Evolutionary conservation across 192 early-diverging fungal genomes (phyloP), one percentile per base, ranked within the genome.

Genomic region (Glomus cerebriforme): DNA sequence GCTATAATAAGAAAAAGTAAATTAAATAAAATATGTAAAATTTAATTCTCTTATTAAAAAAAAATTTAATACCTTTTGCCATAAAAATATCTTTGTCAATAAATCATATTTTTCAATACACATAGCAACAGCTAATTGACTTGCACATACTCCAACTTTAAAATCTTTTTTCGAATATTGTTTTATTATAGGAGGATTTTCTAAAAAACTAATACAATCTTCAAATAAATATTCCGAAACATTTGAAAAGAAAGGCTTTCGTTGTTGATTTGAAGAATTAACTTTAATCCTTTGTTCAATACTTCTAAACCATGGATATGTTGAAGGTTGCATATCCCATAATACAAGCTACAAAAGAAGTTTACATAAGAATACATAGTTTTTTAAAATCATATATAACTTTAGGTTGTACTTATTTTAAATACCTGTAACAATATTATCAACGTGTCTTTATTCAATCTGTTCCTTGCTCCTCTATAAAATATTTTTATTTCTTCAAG

Each of bases 91-190:
- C 9, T 82, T 77, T 12, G 35, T 45, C 6, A 82, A 45, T 4
- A 80, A 45, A 66, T 62, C 26, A 79, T 78, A 65, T 19, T 68
- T 78, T 58, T 78, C 49, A 19, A 31, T 49, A 59, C 85, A 86
- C 78, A 84, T 78, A n/a, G 66, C 45, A 35, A 83, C 79, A 3
- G 80, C 47, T 4, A 86, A 59, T 35, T 86, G 85, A n/a, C 82
- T 70, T 3, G 64, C 72, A 43, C 64, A 80, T 49, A 75, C 82
- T 47, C 76, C 81, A 5, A 79, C 75, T 70, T 85, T 83, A 66
- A 85, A 87, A 37, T 87, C 84, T 76, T 80, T 81, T 26, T 81
- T 76, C 15, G 84, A 85, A 60, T 83, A 87, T 29, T 81, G 79
- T 58, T 80, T 72, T 1, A 78, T 80, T 2, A 31, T 45, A 22